Conservation (phyloP, 345 rosid genomes). For the Linum lewisii region DNA sequence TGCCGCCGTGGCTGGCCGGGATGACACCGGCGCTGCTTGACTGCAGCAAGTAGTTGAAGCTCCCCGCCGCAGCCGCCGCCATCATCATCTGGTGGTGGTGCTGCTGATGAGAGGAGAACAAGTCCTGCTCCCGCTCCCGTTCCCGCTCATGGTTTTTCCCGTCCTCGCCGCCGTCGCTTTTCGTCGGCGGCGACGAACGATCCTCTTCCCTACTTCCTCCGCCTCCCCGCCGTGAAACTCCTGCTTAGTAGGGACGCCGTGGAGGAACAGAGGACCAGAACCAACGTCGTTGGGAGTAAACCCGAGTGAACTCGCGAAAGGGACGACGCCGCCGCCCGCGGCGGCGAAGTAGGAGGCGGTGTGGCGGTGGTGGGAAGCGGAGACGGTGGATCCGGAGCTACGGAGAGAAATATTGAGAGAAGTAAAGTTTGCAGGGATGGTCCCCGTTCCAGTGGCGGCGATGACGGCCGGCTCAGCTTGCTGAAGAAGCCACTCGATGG, state of each 20-base stretch:
- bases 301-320: conserved; percentile 16
- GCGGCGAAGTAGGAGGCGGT: conserved; percentile 32
- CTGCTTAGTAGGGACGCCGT: neutral
- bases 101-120: conserved; percentile 7
- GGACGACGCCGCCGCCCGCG: conserved; percentile 15
- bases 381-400: conserved; percentile 64
- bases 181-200: conserved; percentile 9
- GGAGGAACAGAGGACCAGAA: neutral
- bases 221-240: neutral
- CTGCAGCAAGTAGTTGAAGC: conserved; percentile 35
- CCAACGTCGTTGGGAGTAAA: conserved; percentile 6
- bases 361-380: conserved; percentile 54
- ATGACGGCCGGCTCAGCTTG: conserved; percentile 90
- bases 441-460: conserved; percentile 92
- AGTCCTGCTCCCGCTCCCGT: conserved; percentile 18
- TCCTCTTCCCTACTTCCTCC: conserved; percentile 23
- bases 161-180: conserved; percentile 14
- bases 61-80: neutral
- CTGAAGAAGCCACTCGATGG: conserved; percentile 81
- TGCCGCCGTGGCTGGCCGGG: conserved; percentile 29
- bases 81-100: conserved; percentile 31
- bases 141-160: conserved; percentile 18
- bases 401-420: conserved; percentile 84
- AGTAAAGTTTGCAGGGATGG: conserved; percentile 84
- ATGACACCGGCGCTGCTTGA: conserved; percentile 42